Evolutionary conservation across 306 rosid species (phyloP).

Genomic region (Quercus gilva): DNA sequence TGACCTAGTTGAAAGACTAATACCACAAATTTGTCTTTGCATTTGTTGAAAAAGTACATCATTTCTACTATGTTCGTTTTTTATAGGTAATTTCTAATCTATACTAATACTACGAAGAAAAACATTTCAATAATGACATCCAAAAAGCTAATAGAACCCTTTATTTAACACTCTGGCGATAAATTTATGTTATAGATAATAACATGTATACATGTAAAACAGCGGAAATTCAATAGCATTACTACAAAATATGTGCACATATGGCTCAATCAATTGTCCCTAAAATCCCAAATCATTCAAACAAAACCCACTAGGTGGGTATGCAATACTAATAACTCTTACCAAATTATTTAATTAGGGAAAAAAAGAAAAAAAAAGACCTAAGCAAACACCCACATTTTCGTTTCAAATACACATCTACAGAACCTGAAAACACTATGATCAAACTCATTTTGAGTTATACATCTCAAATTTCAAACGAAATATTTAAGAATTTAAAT

Average conservation of each 20-base stretch:
- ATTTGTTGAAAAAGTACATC: not conserved
- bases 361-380: not conserved
- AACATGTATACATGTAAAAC: not conserved
- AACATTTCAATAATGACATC: not conserved
- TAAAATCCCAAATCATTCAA: not conserved
- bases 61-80: not conserved
- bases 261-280: not conserved
- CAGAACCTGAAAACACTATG: not conserved
- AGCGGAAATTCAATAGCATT: not conserved
- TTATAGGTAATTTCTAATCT: no score
- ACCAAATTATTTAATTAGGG: no score
- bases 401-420: no score
- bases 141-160: not conserved
- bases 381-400: not conserved
- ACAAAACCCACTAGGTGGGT: no score
- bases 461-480: not conserved
- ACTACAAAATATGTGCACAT: not conserved
- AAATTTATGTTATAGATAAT: no score
- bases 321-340: no score
- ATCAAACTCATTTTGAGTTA: not conserved
- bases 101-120: not conserved
- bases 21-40: not conserved
- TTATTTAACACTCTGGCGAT: no score
- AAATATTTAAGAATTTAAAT: not conserved
- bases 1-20: not conserved